phyloP scores from a whole-genome alignment of 2,329 filamentous ascomycete genomes.

The Paraphoma chrysanthemicola region DNA sequence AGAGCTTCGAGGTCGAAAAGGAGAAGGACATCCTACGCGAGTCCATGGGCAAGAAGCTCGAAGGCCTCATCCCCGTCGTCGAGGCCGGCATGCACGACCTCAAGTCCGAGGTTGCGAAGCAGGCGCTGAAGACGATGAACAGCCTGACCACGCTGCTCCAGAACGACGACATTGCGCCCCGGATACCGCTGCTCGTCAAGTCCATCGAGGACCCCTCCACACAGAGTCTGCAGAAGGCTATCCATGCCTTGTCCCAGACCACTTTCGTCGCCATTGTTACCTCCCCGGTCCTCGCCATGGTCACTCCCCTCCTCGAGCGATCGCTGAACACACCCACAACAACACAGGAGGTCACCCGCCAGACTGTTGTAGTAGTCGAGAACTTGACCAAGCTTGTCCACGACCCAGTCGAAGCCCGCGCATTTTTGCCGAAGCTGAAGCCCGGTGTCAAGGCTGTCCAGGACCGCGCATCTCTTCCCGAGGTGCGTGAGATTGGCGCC shows the following conservation, averaged over 20 bases:
- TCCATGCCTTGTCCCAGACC: conserved; percentile 94
- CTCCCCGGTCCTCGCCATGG: conserved; percentile 89
- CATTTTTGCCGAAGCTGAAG: conserved; percentile 92
- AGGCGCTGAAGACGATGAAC: conserved; percentile 90
- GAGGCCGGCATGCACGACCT: conserved; percentile 96
- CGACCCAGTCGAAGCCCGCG: conserved; percentile 90
- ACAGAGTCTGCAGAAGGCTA: conserved; percentile 90
- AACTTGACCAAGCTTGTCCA: conserved; percentile 98
- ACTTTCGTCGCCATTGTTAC: conserved; percentile 98
- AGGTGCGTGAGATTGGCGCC: conserved; percentile 88
- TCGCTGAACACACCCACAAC: conserved; percentile 91
- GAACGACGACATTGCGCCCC: conserved; percentile 94
- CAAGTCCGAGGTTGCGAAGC: conserved; percentile 83
- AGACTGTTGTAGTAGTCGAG: conserved; percentile 95
- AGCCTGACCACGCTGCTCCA: conserved; percentile 87
- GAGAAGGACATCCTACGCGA: conserved; percentile 91
- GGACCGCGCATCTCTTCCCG: conserved; percentile 87
- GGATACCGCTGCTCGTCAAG: conserved; percentile 90
- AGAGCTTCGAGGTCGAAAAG: conserved; percentile 81
- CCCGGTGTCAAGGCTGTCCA: conserved; percentile 91
- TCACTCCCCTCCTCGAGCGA: conserved; percentile 93
- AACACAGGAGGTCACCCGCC: conserved; percentile 89
- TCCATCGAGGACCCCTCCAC: conserved; percentile 94
- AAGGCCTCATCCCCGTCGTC: conserved; percentile 86
- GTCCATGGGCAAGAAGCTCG: conserved; percentile 86